Evolutionary conservation across 352 stramenopile species (phyloP).

Genomic region (Pythium biforme): DNA sequence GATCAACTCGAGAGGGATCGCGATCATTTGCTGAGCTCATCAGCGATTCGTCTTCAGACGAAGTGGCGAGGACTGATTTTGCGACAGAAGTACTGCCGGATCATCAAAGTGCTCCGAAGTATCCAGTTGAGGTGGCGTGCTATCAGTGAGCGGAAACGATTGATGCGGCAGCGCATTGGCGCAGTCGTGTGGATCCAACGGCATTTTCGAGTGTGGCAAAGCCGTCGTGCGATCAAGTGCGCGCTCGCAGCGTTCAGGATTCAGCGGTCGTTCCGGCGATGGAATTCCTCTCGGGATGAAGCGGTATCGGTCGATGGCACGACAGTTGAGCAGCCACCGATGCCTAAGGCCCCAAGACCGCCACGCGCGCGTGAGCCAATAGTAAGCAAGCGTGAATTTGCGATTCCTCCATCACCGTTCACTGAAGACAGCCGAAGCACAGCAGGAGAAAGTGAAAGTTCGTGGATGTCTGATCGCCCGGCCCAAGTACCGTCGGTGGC

Average conservation of each 20-base stretch:
- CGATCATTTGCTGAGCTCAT: slow-evolving; percentile 32
- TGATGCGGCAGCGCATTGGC: slow-evolving; percentile 30
- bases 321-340: background rate
- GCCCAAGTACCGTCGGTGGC: background rate
- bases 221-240: background rate
- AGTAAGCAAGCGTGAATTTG: background rate
- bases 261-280: slow-evolving; percentile 11
- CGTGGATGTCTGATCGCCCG: slow-evolving; percentile 19
- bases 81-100: slow-evolving; percentile 31
- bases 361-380: background rate
- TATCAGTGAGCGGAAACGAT: slow-evolving; percentile 43
- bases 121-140: slow-evolving; percentile 62
- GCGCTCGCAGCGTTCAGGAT: slow-evolving; percentile 13
- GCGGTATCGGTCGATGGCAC: background rate
- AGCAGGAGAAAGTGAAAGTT: slow-evolving; percentile 23
- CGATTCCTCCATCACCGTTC: slow-evolving; percentile 3
- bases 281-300: slow-evolving; percentile 1
- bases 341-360: background rate
- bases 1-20: slow-evolving; percentile 58
- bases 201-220: slow-evolving; percentile 35
- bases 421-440: slow-evolving; percentile 24
- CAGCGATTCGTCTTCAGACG: slow-evolving; percentile 45
- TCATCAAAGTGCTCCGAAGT: slow-evolving; percentile 36
- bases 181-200: slow-evolving; percentile 41
- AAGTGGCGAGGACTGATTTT: slow-evolving; percentile 41